Conservation (phyloP, 495 filamentous ascomycete species). For the Geoglossum glabrum region DNA sequence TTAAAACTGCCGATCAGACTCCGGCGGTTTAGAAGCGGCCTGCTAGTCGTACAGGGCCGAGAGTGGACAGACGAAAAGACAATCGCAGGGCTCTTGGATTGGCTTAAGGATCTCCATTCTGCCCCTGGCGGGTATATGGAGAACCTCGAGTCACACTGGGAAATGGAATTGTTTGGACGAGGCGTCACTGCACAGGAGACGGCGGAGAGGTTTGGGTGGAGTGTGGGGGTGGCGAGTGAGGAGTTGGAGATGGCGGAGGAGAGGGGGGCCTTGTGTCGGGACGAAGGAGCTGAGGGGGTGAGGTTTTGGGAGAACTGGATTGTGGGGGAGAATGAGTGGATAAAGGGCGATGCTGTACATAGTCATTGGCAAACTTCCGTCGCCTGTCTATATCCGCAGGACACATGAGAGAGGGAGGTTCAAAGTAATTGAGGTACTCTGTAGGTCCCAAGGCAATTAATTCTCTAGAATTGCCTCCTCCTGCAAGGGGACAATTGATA, state of each 20-base stretch:
- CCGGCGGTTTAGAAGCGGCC: slow-evolving; percentile 73
- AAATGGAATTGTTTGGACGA: slow-evolving; percentile 54
- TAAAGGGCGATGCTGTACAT: background rate
- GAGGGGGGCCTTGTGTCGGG: slow-evolving; percentile 60
- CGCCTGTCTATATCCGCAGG: too few relatives aligned
- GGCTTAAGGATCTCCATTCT: slow-evolving; percentile 53
- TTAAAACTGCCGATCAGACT: slow-evolving; percentile 71
- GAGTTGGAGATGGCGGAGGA: slow-evolving; percentile 96
- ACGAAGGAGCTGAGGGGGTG: slow-evolving; percentile 65
- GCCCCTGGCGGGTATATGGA: slow-evolving; percentile 22
- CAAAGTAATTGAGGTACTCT: too few relatives aligned
- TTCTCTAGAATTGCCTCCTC: too few relatives aligned
- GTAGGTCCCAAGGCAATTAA: too few relatives aligned
- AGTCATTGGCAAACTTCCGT: too few relatives aligned
- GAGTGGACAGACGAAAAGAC: slow-evolving; percentile 88
- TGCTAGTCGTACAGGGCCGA: slow-evolving; percentile 74
- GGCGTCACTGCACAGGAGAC: slow-evolving; percentile 79
- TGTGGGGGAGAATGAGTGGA: background rate
- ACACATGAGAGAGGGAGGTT: too few relatives aligned
- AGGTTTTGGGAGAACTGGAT: slow-evolving; percentile 56
- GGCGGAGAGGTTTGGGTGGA: slow-evolving; percentile 90
- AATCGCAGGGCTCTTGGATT: slow-evolving; percentile 48
- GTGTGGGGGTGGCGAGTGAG: slow-evolving; percentile 89
- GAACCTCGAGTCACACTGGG: slow-evolving; percentile 37
- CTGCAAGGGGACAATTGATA: too few relatives aligned